A percentile compares a stretch with the other conserved stretches of the same genome.
phyloP scores from a whole-genome alignment of 305 asterid genomes.

The Fraxinus ornus region DNA sequence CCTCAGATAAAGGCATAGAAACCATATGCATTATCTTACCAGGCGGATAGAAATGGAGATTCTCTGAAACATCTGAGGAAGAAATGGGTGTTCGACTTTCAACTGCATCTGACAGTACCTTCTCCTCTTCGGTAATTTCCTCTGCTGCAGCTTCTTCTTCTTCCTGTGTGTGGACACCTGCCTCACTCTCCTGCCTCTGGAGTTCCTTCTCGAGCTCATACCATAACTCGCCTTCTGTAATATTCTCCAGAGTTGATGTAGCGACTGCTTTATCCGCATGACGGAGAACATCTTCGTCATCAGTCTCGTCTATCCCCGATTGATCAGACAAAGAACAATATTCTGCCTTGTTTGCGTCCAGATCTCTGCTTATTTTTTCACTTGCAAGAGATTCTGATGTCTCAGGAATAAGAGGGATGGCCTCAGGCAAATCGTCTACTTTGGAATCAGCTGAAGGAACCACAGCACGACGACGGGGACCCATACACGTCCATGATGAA shows the following conservation, averaged over 20 bases:
- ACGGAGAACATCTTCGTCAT: conserved; percentile 58
- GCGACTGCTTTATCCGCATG: conserved; percentile 41
- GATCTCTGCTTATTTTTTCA: conserved; percentile 35
- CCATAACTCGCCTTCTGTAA: conserved; percentile 77
- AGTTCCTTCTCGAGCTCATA: conserved; percentile 77
- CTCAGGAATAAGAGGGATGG: conserved; percentile 48
- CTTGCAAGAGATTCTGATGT: conserved; percentile 45
- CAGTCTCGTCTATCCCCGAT: conserved; percentile 54
- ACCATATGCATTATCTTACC: conserved; percentile 83
- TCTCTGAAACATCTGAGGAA: conserved; percentile 60
- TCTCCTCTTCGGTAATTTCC: conserved; percentile 78
- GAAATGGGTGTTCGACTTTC: conserved; percentile 62
- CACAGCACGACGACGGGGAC: conserved; percentile 78
- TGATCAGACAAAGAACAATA: conserved; percentile 53
- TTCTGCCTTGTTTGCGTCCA: conserved; percentile 34
- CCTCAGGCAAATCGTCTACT: conserved; percentile 46
- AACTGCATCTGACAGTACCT: conserved; percentile 50
- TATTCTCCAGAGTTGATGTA: conserved; percentile 45
- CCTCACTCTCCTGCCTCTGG: conserved; percentile 50
- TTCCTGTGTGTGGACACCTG: conserved; percentile 48
- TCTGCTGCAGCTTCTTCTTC: conserved; percentile 56
- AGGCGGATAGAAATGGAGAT: conserved; percentile 71
- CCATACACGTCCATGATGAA: conserved; percentile 84
- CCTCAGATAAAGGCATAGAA: conserved; percentile 41
- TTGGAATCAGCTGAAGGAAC: conserved; percentile 39